Evolutionary conservation across 2,329 filamentous ascomycete species (phyloP).

Genomic region (Parascedosporium putredinis): DNA sequence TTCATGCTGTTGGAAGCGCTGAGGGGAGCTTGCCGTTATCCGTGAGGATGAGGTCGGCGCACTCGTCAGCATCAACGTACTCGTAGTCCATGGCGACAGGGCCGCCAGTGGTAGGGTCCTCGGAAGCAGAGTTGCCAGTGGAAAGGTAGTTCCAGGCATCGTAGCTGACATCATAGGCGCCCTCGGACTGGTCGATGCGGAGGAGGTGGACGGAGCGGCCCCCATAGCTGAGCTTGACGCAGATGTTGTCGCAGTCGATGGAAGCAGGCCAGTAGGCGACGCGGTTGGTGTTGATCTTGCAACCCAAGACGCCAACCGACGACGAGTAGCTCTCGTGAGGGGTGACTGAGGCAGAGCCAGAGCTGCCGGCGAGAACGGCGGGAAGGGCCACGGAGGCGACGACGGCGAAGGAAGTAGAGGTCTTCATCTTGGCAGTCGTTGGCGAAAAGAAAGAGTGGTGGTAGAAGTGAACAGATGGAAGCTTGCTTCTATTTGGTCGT

Average conservation of each 20-base stretch:
- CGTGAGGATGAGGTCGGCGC: slow-evolving; percentile 38
- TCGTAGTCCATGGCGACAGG: slow-evolving; percentile 40
- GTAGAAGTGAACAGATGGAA: background rate
- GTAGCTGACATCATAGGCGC: slow-evolving; percentile 49
- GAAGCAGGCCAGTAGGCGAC: slow-evolving; percentile 49
- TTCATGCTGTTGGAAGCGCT: slow-evolving; percentile 47
- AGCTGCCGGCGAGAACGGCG: slow-evolving; percentile 10
- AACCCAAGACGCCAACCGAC: slow-evolving; percentile 47
- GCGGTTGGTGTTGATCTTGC: slow-evolving; percentile 50
- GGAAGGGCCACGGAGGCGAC: background rate
- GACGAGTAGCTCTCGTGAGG: slow-evolving; percentile 48
- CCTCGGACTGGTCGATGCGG: slow-evolving; percentile 43
- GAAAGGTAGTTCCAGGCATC: slow-evolving; percentile 51
- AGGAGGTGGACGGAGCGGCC: slow-evolving; percentile 45
- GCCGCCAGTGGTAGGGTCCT: slow-evolving; percentile 36
- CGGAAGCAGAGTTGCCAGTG: slow-evolving; percentile 36
- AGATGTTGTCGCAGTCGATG: slow-evolving; percentile 45
- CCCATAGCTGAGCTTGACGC: slow-evolving; percentile 39
- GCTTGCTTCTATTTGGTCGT: too few relatives aligned
- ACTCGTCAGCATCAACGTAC: slow-evolving; percentile 35
- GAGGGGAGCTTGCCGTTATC: slow-evolving; percentile 40
- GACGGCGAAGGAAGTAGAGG: slow-evolving; percentile 3
- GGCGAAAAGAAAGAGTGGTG: background rate
- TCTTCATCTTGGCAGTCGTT: background rate
- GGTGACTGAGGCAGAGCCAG: slow-evolving; percentile 29